Base-by-base conservation (phyloP, 129 eudicot species). In the Lactuca saligna region DNA sequence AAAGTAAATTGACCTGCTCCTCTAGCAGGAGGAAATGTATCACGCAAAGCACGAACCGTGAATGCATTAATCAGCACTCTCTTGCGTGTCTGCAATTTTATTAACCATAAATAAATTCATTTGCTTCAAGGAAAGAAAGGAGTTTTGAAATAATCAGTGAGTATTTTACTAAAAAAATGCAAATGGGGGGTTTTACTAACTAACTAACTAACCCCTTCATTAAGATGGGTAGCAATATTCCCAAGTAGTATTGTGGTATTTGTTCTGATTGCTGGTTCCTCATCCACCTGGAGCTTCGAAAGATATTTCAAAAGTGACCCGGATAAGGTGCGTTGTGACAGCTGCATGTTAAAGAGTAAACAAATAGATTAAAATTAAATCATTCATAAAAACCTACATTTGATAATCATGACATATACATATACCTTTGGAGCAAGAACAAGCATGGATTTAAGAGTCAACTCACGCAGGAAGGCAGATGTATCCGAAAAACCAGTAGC, bases 211-310 rank as follows among this genome's bases (percentile, higher is more conserved):
- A 93, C 98, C 90, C 98, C 98, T 25, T 93, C 98, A 71, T 93
- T 93, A 50, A 93, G 98, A 73, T 89, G 76, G 76, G 85, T 87
- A 68, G 98, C 97, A 54, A 93, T 89, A 76, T 93, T 93, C 63
- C 98, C 98, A 61, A 93, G 91, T 76, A 93, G 81, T 69, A 93
- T 93, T 60, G 98, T 93, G 76, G 98, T 93, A 79, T 93, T 93
- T 54, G 98, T 93, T 78, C 98, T 78, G 73, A 93, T 93, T 6
- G 97, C 98, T 12, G 98, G 90, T 79, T 93, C 98, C 75, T 93
- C 98, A 51, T 93, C 98, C 73, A 93, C 97, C 95, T 93, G 98
- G 69, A 93, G 88, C 88, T 93, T 93, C 60, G 98, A 92, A 66
- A 93, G 97, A 74, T 84, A 93, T 83, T 93, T 93, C 79, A 93